phyloP scores from a whole-genome alignment of 139 green algal species.

The Chlamydomonas eustigma region DNA sequence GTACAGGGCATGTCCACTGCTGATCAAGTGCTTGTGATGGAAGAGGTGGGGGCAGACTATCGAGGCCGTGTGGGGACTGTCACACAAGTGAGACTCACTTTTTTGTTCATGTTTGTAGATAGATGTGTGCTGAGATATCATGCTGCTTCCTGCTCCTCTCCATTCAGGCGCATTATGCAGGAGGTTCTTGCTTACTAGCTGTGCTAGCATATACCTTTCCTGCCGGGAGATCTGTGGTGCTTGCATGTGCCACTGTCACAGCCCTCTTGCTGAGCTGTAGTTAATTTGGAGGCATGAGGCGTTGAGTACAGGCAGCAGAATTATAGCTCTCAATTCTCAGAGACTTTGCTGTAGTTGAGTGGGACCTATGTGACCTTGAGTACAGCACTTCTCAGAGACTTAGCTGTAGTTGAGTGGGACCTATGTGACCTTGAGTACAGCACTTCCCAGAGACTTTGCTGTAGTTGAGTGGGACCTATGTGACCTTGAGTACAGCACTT shows the following conservation, averaged over 20 bases:
- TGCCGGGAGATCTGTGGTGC: constrained; percentile 3
- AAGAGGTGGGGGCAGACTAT: not conserved
- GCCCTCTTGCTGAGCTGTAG: constrained; percentile 1
- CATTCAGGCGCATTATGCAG: not conserved
- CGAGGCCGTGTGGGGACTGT: not conserved
- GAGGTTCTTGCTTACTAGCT: constrained; percentile 7
- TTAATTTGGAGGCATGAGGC: too few relatives aligned
- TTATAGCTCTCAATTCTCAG: too few relatives aligned
- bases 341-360: too few relatives aligned
- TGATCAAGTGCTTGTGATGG: not conserved
- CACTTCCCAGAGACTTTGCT: too few relatives aligned
- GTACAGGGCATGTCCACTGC: constrained; percentile 14
- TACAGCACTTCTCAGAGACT: too few relatives aligned
- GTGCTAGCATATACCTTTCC: constrained; percentile 3
- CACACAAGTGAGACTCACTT: not conserved
- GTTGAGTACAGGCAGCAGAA: too few relatives aligned
- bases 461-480: too few relatives aligned
- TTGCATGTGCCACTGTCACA: not conserved
- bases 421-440: too few relatives aligned
- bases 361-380: too few relatives aligned
- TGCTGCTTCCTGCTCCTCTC: not conserved
- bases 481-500: too few relatives aligned
- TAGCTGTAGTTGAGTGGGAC: too few relatives aligned
- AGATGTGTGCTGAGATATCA: not conserved
- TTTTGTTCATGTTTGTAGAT: not conserved